Percentiles rank a stretch among this genome's conserved stretches.
phyloP scores from a whole-genome alignment of 2,329 filamentous ascomycete species.

The Aspergillus floridensis region DNA sequence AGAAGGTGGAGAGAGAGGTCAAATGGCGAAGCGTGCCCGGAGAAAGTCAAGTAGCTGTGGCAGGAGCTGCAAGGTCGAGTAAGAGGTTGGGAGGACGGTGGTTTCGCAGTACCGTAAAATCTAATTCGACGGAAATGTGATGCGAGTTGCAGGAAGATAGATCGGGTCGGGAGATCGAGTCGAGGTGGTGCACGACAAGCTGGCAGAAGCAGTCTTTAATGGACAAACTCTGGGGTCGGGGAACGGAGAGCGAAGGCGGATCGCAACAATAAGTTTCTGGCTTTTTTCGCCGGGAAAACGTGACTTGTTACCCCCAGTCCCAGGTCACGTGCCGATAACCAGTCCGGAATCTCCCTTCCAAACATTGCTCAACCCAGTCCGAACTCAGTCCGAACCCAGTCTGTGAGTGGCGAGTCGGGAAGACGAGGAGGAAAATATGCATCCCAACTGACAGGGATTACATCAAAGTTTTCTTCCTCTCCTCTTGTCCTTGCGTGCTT shows the following conservation, averaged over 20 bases:
- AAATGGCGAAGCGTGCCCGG: conserved; percentile 2
- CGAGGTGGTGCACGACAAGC: neutral
- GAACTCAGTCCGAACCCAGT: no score
- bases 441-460: neutral
- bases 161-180: neutral
- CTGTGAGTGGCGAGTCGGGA: conserved; percentile 1
- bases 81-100: conserved; percentile 5
- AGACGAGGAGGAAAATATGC: neutral
- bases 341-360: conserved; percentile 14
- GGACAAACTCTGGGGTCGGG: conserved; percentile 14
- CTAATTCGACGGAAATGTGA: neutral
- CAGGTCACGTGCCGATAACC: conserved; percentile 17
- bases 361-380: conserved; percentile 14
- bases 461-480: neutral
- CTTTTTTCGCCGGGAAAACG: conserved; percentile 25
- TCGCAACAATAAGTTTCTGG: conserved; percentile 20
- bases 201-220: conserved; percentile 6
- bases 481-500: neutral
- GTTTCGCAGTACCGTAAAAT: neutral
- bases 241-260: conserved; percentile 15
- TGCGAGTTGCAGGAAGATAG: neutral
- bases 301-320: conserved; percentile 12
- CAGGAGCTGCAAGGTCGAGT: conserved; percentile 10
- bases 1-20: neutral
- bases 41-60: conserved; percentile 8